Conservation (phyloP, 2,329 filamentous ascomycete genomes). For the Coleophoma cylindrospora region DNA sequence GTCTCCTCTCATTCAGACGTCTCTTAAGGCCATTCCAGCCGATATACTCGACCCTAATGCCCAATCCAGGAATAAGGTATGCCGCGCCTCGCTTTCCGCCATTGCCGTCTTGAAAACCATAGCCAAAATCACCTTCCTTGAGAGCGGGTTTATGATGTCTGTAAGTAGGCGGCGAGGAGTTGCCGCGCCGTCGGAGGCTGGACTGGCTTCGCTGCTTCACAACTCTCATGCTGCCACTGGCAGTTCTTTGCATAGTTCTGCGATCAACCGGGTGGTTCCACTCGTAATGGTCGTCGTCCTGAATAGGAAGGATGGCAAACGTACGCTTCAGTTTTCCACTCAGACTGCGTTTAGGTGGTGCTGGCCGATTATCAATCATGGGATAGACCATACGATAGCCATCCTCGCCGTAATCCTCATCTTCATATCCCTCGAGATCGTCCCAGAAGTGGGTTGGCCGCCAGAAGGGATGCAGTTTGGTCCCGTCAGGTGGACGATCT, state of each 20-base stretch:
- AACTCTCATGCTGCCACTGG: slow-evolving; percentile 56
- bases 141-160: slow-evolving; percentile 2
- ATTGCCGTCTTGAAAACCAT: slow-evolving; percentile 24
- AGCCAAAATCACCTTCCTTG: slow-evolving; percentile 16
- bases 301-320: slow-evolving; percentile 54
- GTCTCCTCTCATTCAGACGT: slow-evolving; percentile 50
- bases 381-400: slow-evolving; percentile 32
- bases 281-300: slow-evolving; percentile 34
- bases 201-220: slow-evolving; percentile 45
- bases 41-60: slow-evolving; percentile 44
- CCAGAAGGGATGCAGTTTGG: slow-evolving; percentile 57
- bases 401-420: slow-evolving; percentile 16
- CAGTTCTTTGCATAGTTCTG: slow-evolving; percentile 52
- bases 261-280: slow-evolving; percentile 40
- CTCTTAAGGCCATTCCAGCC: slow-evolving; percentile 46
- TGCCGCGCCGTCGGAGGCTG: slow-evolving; percentile 15
- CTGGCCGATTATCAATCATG: slow-evolving; percentile 42
- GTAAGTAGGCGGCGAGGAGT: slow-evolving; percentile 1
- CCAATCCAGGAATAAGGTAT: slow-evolving; percentile 22
- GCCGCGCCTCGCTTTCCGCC: slow-evolving; percentile 12
- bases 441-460: slow-evolving; percentile 44
- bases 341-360: slow-evolving; percentile 40
- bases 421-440: slow-evolving; percentile 34
- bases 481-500: slow-evolving; percentile 44
- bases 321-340: slow-evolving; percentile 42